These are phyloP conservation scores for Ascochyta rabiei DNA, from an alignment of 2,329 filamentous ascomycete species.

Conservation along the genomic window DNA sequence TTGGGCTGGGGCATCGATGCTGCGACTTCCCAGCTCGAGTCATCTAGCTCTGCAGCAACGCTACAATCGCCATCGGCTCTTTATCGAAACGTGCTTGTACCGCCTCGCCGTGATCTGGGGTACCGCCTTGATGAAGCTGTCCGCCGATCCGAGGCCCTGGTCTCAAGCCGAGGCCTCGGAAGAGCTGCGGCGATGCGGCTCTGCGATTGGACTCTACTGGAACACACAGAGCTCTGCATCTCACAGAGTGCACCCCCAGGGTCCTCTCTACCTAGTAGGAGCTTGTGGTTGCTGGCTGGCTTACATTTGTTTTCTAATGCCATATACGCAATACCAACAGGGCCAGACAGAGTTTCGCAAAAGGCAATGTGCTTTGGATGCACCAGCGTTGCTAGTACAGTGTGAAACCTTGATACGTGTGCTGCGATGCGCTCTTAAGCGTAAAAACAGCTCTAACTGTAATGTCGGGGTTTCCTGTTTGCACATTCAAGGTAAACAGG, in stretches of 20 bases:
- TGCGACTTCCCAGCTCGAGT: conserved; percentile 10
- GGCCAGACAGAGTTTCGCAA: too few species aligned
- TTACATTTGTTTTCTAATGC: too few species aligned
- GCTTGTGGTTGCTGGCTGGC: too few species aligned
- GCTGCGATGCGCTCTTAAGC: neutral
- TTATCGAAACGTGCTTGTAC: neutral
- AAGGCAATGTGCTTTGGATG: too few species aligned
- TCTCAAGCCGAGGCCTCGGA: conserved; percentile 22
- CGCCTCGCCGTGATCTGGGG: conserved; percentile 1
- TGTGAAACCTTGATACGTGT: neutral
- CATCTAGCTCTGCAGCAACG: neutral
- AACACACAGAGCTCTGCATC: conserved; percentile 12
- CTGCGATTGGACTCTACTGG: conserved; percentile 27
- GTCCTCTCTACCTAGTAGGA: too few species aligned
- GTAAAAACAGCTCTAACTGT: neutral
- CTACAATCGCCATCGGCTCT: neutral
- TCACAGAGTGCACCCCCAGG: neutral
- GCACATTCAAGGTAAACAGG: neutral
- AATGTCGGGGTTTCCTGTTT: neutral
- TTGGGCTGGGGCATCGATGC: conserved; percentile 1
- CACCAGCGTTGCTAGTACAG: neutral
- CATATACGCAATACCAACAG: too few species aligned
- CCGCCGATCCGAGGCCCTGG: conserved; percentile 11
- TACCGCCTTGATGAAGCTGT: conserved; percentile 2
- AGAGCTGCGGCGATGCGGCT: conserved; percentile 33